Base-by-base conservation (phyloP, 495 filamentous ascomycete genomes). In the Endocarpon pusillum region DNA sequence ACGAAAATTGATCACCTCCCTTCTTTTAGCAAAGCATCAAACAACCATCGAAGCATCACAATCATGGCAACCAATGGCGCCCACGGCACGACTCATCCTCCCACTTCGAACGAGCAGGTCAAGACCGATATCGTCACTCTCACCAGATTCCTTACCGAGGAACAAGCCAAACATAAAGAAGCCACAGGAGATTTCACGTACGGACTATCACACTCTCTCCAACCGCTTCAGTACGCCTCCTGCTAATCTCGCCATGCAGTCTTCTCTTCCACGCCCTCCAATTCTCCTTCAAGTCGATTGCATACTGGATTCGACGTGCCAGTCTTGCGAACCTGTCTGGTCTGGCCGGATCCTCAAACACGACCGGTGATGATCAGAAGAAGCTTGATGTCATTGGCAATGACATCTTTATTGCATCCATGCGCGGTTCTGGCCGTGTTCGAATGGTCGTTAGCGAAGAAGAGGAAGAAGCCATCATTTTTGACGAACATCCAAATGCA, bases 321-420 rank as follows among this genome's bases (percentile, higher is more conserved):
- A 87, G 84, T n/a, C 64, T 97, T 32, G 92, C 94, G 57, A 94
- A 94, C 64, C 71, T 97, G 26, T 85, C 82, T 22, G 89, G 89
- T 29, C 75, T 97, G 17, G 89, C 89, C 22, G 89, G 89, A 20
- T 91, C 85, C 40, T 80, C 85, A 40, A 97, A 97, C 60, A 80
- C 69, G 17, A 96, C 89, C 3, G 89, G 89, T 25, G 89, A 97
- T 56, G 91, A 94, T 53, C 89, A 97, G 54, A 96, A 97, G 74
- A 97, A 96, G 61, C 80, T 97, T 23, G 89, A 97, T 54, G 89
- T 97, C 21, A 96, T 97, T 50, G 83, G 85, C 51, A 96, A 97
- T 58, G 89, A 97, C 47, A 67, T 97, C 42, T 96, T 97, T 64
- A 78, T 96, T 48, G 73, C 81, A 26, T 77, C 86, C 34, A 96